Percentiles rank a stretch among this genome's conserved stretches.
phyloP scores from a whole-genome alignment of 106 monocot species.

The Allium fistulosum region DNA sequence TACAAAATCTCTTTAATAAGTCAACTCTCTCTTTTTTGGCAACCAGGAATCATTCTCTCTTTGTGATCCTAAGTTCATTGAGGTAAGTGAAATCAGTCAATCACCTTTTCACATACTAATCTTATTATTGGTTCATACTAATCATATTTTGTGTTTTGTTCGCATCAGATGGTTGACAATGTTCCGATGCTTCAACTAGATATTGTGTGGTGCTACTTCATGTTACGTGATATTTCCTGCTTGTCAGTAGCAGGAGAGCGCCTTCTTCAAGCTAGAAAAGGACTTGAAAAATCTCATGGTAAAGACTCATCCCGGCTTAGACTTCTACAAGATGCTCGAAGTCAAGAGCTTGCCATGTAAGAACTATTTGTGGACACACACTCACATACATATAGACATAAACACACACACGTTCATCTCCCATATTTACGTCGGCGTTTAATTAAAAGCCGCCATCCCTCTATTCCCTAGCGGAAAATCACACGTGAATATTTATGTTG shows the following conservation, averaged over 20 bases:
- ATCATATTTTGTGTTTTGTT: not conserved
- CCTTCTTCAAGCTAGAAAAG: conserved; percentile 71
- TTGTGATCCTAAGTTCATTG: conserved; percentile 58
- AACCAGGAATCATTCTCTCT: conserved; percentile 76
- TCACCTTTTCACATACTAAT: not conserved
- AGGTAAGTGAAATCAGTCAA: conserved; percentile 12
- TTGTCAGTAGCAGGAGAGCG: conserved; percentile 73
- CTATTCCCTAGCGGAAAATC: no score
- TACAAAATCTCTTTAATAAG: no score
- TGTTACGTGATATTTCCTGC: conserved; percentile 81
- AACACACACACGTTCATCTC: no score
- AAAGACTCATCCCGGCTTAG: conserved; percentile 75
- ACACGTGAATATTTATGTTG: no score
- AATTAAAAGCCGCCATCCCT: no score
- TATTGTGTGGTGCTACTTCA: conserved; percentile 97
- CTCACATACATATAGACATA: not conserved
- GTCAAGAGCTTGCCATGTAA: conserved; percentile 83
- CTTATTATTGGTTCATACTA: not conserved
- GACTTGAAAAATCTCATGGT: conserved; percentile 85
- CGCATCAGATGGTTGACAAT: conserved; percentile 73
- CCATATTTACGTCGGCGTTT: no score
- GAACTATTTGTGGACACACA: conserved; percentile 4
- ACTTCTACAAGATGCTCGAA: conserved; percentile 63
- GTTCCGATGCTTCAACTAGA: conserved; percentile 93
- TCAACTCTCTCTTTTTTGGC: not conserved